Conservation (phyloP, 345 rosid species). For the Eutrema japonicum region DNA sequence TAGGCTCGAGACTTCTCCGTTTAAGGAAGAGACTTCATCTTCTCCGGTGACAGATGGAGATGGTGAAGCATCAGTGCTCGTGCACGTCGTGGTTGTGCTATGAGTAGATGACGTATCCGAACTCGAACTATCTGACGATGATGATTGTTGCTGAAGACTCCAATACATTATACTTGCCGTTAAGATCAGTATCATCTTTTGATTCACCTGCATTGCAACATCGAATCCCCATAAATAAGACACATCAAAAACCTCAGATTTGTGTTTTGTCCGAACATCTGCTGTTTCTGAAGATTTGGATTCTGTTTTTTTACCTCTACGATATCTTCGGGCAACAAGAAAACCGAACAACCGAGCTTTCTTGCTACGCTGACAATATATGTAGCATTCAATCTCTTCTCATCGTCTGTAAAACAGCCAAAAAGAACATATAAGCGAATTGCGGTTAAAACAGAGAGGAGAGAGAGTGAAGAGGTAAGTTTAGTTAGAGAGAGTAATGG, state of each 20-base stretch:
- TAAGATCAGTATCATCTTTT: slow-evolving; percentile 87
- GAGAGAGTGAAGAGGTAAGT: neutral
- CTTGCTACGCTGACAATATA: slow-evolving; percentile 95
- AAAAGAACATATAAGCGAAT: neutral
- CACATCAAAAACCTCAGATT: slow-evolving; percentile 1
- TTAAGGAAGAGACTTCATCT: slow-evolving; percentile 69
- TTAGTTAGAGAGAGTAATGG: slow-evolving; percentile 30
- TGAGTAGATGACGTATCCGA: slow-evolving; percentile 58
- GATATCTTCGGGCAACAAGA: slow-evolving; percentile 97
- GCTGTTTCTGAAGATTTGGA: neutral
- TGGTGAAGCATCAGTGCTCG: slow-evolving; percentile 65
- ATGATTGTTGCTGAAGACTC: slow-evolving; percentile 68
- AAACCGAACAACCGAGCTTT: slow-evolving; percentile 96
- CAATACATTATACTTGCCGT: slow-evolving; percentile 96
- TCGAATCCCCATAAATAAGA: neutral
- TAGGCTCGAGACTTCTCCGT: slow-evolving; percentile 66
- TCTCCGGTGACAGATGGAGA: slow-evolving; percentile 76
- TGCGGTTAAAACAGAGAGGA: neutral
- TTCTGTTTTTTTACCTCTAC: slow-evolving; percentile 64
- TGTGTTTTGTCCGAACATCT: neutral
- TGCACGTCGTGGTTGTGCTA: slow-evolving; percentile 48
- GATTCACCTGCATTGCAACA: slow-evolving; percentile 77
- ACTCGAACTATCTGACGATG: slow-evolving; percentile 46
- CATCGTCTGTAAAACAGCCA: slow-evolving; percentile 58
- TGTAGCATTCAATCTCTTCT: slow-evolving; percentile 97